Evolutionary conservation across 805 yeast species (phyloP).

Genomic region (Zygosaccharomyces kombuchaensis): DNA sequence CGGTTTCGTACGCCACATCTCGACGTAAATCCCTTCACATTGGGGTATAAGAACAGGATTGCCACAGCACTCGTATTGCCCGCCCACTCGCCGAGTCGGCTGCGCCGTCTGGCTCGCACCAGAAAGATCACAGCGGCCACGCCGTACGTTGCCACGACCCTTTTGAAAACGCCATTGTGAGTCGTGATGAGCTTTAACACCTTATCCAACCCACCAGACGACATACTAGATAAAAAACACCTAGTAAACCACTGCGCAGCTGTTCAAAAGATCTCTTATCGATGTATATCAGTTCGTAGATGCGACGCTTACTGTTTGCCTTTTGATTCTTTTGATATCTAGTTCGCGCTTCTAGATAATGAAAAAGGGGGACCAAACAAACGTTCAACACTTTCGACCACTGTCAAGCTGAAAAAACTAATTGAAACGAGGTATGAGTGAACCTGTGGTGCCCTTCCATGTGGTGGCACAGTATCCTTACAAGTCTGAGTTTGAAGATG

Average conservation of each 20-base stretch:
- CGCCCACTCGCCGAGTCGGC: not conserved
- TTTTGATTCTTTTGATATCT: not conserved
- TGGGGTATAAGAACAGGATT: slow-evolving; percentile 6
- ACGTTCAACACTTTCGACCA: not conserved
- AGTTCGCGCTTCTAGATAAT: slow-evolving; percentile 1
- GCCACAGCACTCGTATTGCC: slow-evolving; percentile 10
- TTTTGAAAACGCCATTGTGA: slow-evolving; percentile 1
- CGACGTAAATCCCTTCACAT: not conserved
- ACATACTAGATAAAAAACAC: not conserved
- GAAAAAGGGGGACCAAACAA: slow-evolving; percentile 11
- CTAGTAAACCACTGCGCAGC: not conserved
- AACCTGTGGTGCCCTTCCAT: slow-evolving; percentile 49
- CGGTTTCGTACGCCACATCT: not conserved
- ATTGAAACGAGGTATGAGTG: slow-evolving; percentile 26
- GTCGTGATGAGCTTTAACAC: slow-evolving; percentile 1
- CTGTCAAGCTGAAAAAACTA: not conserved
- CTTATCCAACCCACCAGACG: slow-evolving; percentile 1
- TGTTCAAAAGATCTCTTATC: not conserved
- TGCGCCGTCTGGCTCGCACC: not conserved
- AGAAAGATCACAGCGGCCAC: slow-evolving; percentile 6
- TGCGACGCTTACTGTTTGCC: not conserved
- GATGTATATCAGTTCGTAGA: not conserved
- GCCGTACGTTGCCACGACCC: slow-evolving; percentile 10
- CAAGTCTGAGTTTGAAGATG: slow-evolving; percentile 73
- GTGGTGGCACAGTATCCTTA: slow-evolving; percentile 69